Conservation (phyloP, 306 rosid species). For the Hippophae rhamnoides region DNA sequence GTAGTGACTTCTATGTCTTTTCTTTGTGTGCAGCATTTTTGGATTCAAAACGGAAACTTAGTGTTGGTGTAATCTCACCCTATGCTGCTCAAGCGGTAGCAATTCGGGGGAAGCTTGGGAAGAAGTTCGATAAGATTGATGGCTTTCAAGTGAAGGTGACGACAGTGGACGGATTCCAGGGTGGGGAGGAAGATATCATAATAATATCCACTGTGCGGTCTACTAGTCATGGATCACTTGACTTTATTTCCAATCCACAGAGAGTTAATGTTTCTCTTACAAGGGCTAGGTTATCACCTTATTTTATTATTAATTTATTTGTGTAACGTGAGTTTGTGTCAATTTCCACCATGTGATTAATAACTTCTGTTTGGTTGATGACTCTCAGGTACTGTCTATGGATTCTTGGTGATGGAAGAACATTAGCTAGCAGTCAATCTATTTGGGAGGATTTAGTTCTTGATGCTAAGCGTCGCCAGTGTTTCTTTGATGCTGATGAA, state of each 20-base stretch:
- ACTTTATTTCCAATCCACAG: slow-evolving; percentile 40
- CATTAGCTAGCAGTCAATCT: slow-evolving; percentile 31
- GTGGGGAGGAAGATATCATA: slow-evolving; percentile 67
- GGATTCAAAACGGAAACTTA: slow-evolving; percentile 25
- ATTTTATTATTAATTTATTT: no score
- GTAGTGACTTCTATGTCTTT: not conserved
- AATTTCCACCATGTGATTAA: not conserved
- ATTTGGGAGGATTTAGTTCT: slow-evolving; percentile 48
- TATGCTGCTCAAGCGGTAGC: slow-evolving; percentile 73
- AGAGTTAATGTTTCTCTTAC: slow-evolving; percentile 80
- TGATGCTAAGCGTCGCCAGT: slow-evolving; percentile 48
- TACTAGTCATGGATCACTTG: slow-evolving; percentile 24
- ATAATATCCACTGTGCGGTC: slow-evolving; percentile 71
- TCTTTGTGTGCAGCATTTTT: slow-evolving; percentile 36
- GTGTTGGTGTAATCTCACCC: slow-evolving; percentile 71
- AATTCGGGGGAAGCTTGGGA: slow-evolving; percentile 39
- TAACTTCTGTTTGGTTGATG: slow-evolving; percentile 5
- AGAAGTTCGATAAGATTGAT: slow-evolving; percentile 23
- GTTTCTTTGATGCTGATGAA: slow-evolving; percentile 64
- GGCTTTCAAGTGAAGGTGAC: slow-evolving; percentile 61
- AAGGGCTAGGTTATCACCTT: slow-evolving; percentile 54
- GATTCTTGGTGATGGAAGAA: slow-evolving; percentile 64
- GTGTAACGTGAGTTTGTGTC: not conserved
- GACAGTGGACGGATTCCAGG: slow-evolving; percentile 73
- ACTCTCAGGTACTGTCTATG: slow-evolving; percentile 56